A percentile compares a stretch with the other conserved stretches of the same genome.
These are phyloP conservation scores for Yamagishiella unicocca DNA, from an alignment of 139 green algal genomes.

Conservation along the genomic window DNA sequence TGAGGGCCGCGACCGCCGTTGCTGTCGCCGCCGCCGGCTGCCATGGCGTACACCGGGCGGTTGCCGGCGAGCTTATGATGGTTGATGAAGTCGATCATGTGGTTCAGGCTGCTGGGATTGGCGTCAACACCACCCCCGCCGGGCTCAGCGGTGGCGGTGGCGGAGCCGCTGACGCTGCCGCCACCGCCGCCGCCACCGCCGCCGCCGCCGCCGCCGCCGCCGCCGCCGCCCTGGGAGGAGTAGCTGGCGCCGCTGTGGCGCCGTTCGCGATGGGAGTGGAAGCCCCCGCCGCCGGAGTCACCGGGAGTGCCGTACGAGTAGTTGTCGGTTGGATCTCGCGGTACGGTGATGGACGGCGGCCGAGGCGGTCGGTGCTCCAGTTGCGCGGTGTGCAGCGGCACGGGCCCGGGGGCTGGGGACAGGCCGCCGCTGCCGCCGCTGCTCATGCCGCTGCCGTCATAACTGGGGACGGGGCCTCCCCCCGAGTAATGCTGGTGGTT, in stretches of 20 bases:
- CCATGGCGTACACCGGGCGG: conserved; percentile 10
- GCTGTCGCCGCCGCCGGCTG: background rate
- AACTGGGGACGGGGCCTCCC: background rate
- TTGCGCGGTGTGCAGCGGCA: background rate
- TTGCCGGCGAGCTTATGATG: conserved; percentile 58
- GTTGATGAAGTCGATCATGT: conserved; percentile 67
- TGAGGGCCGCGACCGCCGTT: background rate
- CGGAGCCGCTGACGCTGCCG: background rate
- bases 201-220: background rate
- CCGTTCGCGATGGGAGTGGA: background rate
- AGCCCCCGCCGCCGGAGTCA: background rate
- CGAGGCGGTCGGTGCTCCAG: background rate
- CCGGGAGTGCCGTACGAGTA: background rate
- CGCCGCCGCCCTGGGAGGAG: background rate
- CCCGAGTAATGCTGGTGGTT: background rate
- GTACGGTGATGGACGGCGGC: background rate
- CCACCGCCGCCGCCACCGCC: background rate
- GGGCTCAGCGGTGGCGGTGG: background rate
- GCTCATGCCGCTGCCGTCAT: background rate
- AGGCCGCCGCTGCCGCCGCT: background rate
- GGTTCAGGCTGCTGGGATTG: background rate
- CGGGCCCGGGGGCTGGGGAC: background rate
- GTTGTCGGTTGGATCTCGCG: background rate
- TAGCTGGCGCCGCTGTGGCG: conserved; percentile 26
- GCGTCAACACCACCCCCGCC: background rate